Evolutionary conservation across 2,329 filamentous ascomycete genomes (phyloP).

Genomic region (Botryotinia calthae): DNA sequence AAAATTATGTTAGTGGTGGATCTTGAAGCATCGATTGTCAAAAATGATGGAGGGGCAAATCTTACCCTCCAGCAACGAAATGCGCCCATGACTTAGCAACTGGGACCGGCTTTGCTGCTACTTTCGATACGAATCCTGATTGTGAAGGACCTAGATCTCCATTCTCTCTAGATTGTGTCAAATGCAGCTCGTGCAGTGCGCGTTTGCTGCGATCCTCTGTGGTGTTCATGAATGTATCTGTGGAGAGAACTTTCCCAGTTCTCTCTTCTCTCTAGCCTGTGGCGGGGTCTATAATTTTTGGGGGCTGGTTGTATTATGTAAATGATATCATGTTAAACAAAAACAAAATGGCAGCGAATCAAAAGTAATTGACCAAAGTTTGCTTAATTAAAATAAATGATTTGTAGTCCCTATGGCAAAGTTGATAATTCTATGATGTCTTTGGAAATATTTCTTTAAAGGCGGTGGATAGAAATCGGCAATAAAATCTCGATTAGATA

Average conservation of each 20-base stretch:
- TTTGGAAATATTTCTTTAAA: conserved; percentile 17
- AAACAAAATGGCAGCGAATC: neutral
- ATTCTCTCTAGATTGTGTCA: conserved; percentile 54
- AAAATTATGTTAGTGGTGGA: conserved; percentile 20
- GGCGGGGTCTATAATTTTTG: neutral
- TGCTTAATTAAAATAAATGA: neutral
- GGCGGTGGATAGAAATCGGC: neutral
- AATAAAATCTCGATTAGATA: conserved; percentile 1
- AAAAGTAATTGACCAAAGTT: conserved; percentile 8
- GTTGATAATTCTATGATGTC: conserved; percentile 6
- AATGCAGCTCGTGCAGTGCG: conserved; percentile 23
- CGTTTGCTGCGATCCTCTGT: conserved; percentile 25
- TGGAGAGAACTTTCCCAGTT: conserved; percentile 15
- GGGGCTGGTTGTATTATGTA: conserved; percentile 8
- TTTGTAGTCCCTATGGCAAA: neutral
- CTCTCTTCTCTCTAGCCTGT: conserved; percentile 1
- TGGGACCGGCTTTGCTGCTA: conserved; percentile 43
- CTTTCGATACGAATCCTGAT: conserved; percentile 41
- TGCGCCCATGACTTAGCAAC: conserved; percentile 85
- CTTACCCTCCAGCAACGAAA: conserved; percentile 85
- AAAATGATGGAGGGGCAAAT: conserved; percentile 26
- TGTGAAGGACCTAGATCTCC: conserved; percentile 52
- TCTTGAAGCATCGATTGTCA: neutral
- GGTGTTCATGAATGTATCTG: conserved; percentile 36
- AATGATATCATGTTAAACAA: conserved; percentile 8